Base-by-base conservation (phyloP, 371 early-diverging fungal species). In the Mortierella sp. region DNA sequence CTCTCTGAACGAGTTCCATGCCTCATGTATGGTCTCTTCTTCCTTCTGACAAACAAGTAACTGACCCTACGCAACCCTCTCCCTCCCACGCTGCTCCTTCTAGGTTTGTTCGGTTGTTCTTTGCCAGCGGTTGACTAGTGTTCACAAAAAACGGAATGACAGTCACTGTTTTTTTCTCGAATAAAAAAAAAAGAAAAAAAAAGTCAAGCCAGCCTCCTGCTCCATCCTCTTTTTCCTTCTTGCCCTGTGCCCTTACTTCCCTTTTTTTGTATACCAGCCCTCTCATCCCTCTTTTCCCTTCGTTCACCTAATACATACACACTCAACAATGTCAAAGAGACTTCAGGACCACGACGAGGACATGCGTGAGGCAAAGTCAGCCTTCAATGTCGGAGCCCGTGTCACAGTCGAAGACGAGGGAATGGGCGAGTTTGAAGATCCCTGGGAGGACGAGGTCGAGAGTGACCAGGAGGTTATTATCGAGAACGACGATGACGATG, bases 371-470 rank as follows among this genome's bases (percentile, higher is more conserved):
- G 87, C 88, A 75, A 84, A 85, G 77, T 91, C 91, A 76, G 73
- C 88, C 37, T 71, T 86, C 72, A 88, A 89, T 69, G 87, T 89
- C 40, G 83, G 80, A 37, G 82, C 76, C 37, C 89, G 90, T 50
- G 80, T 73, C 59, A 82, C 86, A 31, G 72, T 84, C 57, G 85
- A 84, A 34, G 91, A 93, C 74, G 95, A 94, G 67, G 96, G 90
- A 21, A 96, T 98, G 95, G 98, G 98, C 82, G 97, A 97, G 85
- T 99, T 98, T 81, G 99, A 99, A 88, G 99, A 99, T 89, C 93
- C 95, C 46, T 98, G 92, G 91, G 98, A 97, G 80, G 99, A 99
- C 89, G 98, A 98, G 82, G 89, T 95, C 51, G 97, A 96, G 82
- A 92, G 93, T 71, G 96, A 95, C 61, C 91, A 92, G 79, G 92